phyloP scores from a whole-genome alignment of 495 filamentous ascomycete species.

The Tuber umbilicatum region DNA sequence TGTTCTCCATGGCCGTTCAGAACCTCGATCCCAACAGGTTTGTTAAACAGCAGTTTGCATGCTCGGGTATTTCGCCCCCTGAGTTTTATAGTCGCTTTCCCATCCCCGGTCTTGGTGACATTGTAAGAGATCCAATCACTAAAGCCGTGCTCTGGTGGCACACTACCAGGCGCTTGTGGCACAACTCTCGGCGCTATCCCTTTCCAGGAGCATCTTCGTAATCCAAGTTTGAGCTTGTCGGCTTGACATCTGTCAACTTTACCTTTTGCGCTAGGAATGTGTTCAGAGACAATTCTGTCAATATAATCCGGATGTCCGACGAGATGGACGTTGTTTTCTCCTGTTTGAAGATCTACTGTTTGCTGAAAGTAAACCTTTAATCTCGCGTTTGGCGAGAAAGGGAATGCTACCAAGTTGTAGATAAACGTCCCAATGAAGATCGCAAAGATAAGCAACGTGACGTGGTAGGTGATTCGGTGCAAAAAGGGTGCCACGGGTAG shows the following conservation, averaged over 20 bases:
- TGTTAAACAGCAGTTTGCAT: conserved; percentile 61
- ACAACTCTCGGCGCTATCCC: conserved; percentile 59
- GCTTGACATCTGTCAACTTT: conserved; percentile 53
- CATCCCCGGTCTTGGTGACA: conserved; percentile 46
- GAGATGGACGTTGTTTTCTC: conserved; percentile 61
- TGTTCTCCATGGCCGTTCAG: conserved; percentile 56
- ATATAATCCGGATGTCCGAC: conserved; percentile 68
- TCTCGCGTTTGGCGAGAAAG: conserved; percentile 69
- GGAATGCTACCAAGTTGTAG: conserved; percentile 83
- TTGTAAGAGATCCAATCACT: conserved; percentile 59
- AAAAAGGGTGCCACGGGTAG: conserved; percentile 74
- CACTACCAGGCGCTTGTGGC: conserved; percentile 43
- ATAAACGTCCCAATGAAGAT: conserved; percentile 70
- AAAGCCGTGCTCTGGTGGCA: conserved; percentile 48
- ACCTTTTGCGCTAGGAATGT: conserved; percentile 64
- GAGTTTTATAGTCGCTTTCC: conserved; percentile 50
- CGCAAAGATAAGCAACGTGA: conserved; percentile 68
- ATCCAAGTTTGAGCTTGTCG: conserved; percentile 43
- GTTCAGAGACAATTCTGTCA: conserved; percentile 53
- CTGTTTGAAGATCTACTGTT: conserved; percentile 67
- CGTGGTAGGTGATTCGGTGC: conserved; percentile 75
- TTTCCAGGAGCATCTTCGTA: conserved; percentile 63
- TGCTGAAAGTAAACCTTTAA: conserved; percentile 87
- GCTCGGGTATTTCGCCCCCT: conserved; percentile 60
- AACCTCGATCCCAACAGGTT: conserved; percentile 50